Base-by-base conservation (phyloP, 2,329 filamentous ascomycete genomes). In the Xylaria polymorpha region DNA sequence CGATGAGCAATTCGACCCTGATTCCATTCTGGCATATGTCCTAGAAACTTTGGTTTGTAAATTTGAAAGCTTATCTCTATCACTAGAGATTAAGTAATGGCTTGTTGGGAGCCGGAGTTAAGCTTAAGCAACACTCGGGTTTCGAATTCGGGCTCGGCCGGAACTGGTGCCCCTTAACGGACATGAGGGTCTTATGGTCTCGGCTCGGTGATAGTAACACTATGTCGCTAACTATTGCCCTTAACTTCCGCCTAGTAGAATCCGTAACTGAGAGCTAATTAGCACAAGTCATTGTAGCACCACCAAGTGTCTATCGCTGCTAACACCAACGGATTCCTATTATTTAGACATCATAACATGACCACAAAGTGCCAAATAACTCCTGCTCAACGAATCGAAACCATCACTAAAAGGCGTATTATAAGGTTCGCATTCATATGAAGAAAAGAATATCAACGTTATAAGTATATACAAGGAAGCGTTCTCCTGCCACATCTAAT, bases 381-480 rank as follows among this genome's bases (percentile, higher is more conserved):
- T 25, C 12, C 18, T 44, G 22, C 9, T 41, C 14, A 5, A 48
- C 1, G 44, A 48, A 44, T 43, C 15, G 18, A 43, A 69, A 62
- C 12, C 32, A 12, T 48, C 4, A 55, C 50, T 41, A 7, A 55
- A 41, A 32, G n/a, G 12, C n/a, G n/a, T 37, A 37, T 37, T 39
- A 39, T 15, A 39, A 56, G 35, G 20, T 39, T 56, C 35, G 32
- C 8, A 61, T 20, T 29, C 18, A 59, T 29, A 61, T 8, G 55
- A 46, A 62, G 51, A 56, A 15, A 67, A 61, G n/a, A 57, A 62
- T 64, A 58, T 65, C 46, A 48, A 50, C n/a, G 35, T 15, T 63
- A 70, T 59, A 29, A 67, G 66, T 71, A 71, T 71, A 65, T 71
- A 67, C 67, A 67, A 65, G 57, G 65, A 70, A 51, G 46, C 20